Conservation (phyloP, 2,329 filamentous ascomycete genomes). For the Drechmeria coniospora region DNA sequence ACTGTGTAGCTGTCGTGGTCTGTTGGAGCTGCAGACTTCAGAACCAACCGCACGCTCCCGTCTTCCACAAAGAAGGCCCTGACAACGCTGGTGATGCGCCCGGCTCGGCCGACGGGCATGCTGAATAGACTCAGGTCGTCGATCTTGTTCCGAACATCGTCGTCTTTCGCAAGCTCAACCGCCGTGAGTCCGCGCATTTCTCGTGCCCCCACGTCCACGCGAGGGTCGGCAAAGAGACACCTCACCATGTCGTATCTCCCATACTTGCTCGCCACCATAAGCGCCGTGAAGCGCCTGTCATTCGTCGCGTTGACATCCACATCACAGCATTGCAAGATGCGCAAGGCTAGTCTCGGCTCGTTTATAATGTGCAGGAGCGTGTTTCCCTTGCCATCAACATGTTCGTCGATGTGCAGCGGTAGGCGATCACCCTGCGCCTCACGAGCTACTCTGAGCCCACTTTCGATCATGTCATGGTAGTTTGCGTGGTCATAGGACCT, state of each 20-base stretch:
- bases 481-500: conserved; percentile 86
- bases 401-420: conserved; percentile 80
- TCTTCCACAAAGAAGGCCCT: conserved; percentile 96
- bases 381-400: conserved; percentile 85
- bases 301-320: conserved; percentile 94
- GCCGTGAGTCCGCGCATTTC: conserved; percentile 83
- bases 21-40: conserved; percentile 88
- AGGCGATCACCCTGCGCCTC: conserved; percentile 59
- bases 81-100: conserved; percentile 81
- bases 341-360: conserved; percentile 59
- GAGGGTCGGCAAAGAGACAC: conserved; percentile 69
- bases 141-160: conserved; percentile 90
- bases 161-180: conserved; percentile 92
- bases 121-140: conserved; percentile 84
- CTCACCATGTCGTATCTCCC: conserved; percentile 87
- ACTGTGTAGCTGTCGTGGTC: conserved; percentile 73
- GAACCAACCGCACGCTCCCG: conserved; percentile 76
- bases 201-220: conserved; percentile 72
- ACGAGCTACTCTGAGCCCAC: conserved; percentile 61
- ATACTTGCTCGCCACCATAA: conserved; percentile 99
- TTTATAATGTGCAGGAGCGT: conserved; percentile 93
- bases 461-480: conserved; percentile 76
- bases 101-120: conserved; percentile 53
- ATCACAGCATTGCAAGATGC: conserved; percentile 71
- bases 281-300: conserved; percentile 82